Base-by-base conservation (phyloP, 768 basidiomycete genomes). In the Russula sp. region DNA sequence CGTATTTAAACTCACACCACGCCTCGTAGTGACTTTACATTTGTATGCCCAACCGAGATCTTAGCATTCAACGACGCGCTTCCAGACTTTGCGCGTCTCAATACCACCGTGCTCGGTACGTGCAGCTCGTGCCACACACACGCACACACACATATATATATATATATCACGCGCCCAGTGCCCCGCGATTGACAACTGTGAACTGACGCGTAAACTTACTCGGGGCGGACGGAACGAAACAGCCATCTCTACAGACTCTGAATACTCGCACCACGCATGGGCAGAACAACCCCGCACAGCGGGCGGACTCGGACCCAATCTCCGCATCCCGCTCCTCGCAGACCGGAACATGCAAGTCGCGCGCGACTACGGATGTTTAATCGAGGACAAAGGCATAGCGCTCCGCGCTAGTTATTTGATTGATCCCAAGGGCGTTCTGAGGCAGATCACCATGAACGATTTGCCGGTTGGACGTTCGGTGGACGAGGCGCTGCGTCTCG, bases 1-100 rank as follows among this genome's bases (percentile, higher is more conserved):
- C 34, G 34, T 34, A 34, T 34, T 34, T 11, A 34, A 1, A 32
- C 4, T 28, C 28, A 28, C 28, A 34, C 34, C 10, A 1, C 34
- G 9, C 32, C 32, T 32, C 32, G 32, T 34, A 34, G 89, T 80
- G 89, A 90, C 72, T 92, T 91, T 76, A 92, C 91, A 44, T 91
- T 90, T 69, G 90, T 91, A 70, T 95, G 92, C 78, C 92, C 92
- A n/a, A 94, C 93, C 62, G 94, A 96, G 76, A 95, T 97, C 73
- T 83, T 95, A 53, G 94, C 94, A 1, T 97, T 94, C 83, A 94
- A 96, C 75, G 90, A 92, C 66, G 88, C 92, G 10, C 83, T 96
- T 36, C 73, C 84, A 57, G 79, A 82, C 66, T 94, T 96, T 80
- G 80, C 84, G 59, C 81, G 81, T 59, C 78, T 94, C 66, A 84